Conservation (phyloP, 306 rosid genomes). For the Acacia melanoxylon region DNA sequence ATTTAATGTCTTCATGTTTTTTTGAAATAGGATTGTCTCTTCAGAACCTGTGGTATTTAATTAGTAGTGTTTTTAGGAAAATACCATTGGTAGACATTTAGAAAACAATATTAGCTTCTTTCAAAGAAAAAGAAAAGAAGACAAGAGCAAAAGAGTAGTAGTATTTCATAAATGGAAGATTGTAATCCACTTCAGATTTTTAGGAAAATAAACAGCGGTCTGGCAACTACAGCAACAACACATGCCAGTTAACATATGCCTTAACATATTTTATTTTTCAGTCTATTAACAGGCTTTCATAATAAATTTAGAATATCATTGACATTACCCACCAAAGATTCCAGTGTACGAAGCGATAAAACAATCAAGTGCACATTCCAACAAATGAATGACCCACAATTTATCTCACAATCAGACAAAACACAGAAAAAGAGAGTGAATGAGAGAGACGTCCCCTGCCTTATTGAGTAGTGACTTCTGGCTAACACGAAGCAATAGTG, state of each 20-base stretch:
- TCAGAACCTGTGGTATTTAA: neutral
- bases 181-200: neutral
- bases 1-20: neutral
- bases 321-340: neutral
- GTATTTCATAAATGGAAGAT: neutral
- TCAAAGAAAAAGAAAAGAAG: neutral
- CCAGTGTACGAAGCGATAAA: neutral
- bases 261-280: neutral
- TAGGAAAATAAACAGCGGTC: neutral
- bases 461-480: constrained; percentile 86
- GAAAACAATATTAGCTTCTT: neutral
- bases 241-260: neutral
- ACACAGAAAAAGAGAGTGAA: constrained; percentile 2
- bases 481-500: constrained; percentile 81
- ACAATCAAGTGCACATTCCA: neutral
- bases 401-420: neutral
- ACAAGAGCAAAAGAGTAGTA: neutral
- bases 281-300: neutral
- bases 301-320: neutral
- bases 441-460: constrained; percentile 49
- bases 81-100: neutral
- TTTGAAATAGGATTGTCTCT: neutral
- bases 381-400: neutral
- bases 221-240: neutral
- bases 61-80: neutral